Base-by-base conservation (phyloP, 352 stramenopile genomes). In the Globisporangium apiculatum region DNA sequence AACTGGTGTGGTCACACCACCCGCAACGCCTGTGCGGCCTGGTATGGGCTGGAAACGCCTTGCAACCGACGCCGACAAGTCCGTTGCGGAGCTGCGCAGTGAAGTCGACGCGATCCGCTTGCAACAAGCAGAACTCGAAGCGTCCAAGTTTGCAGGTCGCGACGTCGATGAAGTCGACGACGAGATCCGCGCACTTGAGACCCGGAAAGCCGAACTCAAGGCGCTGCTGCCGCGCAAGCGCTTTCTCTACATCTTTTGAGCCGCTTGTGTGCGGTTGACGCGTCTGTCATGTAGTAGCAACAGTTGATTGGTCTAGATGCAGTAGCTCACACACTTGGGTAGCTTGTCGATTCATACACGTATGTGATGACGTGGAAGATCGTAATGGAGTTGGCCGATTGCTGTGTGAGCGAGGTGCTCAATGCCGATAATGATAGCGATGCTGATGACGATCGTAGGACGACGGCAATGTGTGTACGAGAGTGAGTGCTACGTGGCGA, bases 91-190 rank as follows among this genome's bases (percentile, higher is more conserved):
- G 24, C 24, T 85, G 12, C 68, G 68, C 0, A 58, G 66, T 31
- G 79, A 94, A 66, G 76, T 91, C 40, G 66, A 85, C 5, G 60
- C 70, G 56, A 79, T 94, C 51, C 63, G 67, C n/a, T 53, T 72
- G 31, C 65, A 89, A 61, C 79, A 91, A 64, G 58, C 65, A n/a
- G 72, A 68, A 36, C 64, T 89, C 7, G 82, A 91, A 54, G 72
- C 74, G 55, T 74, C 79, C 64, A 91, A 91, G 68, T 89, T 77
- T 60, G 67, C 81, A 11, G 79, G 76, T 43, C 77, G 84, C 17
- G 84, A 94, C 56, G 86, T 94, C 50, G 84, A 94, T 58, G 84
- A 89, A 40, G 79, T 61, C 15, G 78, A 94, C 55, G 84, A 87
- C 42, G 79, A 91, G 68, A 89, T 94, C 49, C 67, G 58, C 8